Base-by-base conservation (phyloP, 2,329 filamentous ascomycete genomes). In the Fusarium globosum region DNA sequence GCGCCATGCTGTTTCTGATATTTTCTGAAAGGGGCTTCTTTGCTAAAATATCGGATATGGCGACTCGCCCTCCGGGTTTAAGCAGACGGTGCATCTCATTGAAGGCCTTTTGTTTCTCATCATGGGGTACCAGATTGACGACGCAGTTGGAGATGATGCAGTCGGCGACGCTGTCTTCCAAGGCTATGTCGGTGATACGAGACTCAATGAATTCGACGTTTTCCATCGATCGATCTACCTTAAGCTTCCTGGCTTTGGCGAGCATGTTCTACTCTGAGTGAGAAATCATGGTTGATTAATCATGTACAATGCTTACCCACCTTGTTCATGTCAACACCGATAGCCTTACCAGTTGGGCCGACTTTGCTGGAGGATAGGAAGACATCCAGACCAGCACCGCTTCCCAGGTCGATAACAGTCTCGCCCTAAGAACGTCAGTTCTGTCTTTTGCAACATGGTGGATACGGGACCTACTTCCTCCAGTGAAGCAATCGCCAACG, bases 81-180 rank as follows among this genome's bases (percentile, higher is more conserved):
- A 92, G 82, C 1, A 92, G 71, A 2, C 90, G 85, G 64, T 83
- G 83, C 75, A 91, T 90, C 77, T 92, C 90, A 0, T 80, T 74
- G 69, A 92, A 92, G 0, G 86, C 88, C 1, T 43, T 68, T 11
- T 81, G 83, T 76, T 90, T 91, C 15, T 91, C 87, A 1, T 69
- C 64, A 14, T 80, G 77, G 0, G 88, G 88, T 2, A 91, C 86
- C 1, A 91, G 86, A 71, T 91, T 91, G 67, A 91, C 81, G 33
- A 90, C 89, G 67, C 90, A 92, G 80, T 92, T 92, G 70, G 86
- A 88, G 71, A 91, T 90, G 64, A 92, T 85, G 4, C 67, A 69
- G 21, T 69, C 65, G 5, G 51, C 49, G 0, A 41, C 28, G 4
- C 1, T 10, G 2, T 38, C 28, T 2, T 20, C 3, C 2, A 69